Percentiles rank a stretch among this genome's conserved stretches.
phyloP scores from a whole-genome alignment of 345 rosid species.

The Ceriops decandra region DNA sequence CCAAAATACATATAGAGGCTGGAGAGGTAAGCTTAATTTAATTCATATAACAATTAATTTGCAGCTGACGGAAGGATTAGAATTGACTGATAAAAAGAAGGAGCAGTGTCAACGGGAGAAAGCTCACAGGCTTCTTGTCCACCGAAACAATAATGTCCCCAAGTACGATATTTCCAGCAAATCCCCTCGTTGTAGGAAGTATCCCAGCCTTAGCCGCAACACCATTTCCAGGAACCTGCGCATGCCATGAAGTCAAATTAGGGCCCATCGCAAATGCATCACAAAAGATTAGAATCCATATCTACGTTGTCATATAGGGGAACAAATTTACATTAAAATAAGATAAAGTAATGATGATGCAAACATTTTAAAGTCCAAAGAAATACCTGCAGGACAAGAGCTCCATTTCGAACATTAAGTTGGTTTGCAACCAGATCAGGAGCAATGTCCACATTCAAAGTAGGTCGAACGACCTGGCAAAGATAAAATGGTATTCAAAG shows the following conservation, averaged over 20 bases:
- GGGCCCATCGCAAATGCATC: constrained; percentile 5
- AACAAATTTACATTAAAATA: background rate
- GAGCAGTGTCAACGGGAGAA: constrained; percentile 7
- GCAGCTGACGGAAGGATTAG: background rate
- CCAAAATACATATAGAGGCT: no score
- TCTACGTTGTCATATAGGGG: no score
- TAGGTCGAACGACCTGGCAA: constrained; percentile 75
- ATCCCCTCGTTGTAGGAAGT: constrained; percentile 73
- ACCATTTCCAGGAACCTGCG: constrained; percentile 70
- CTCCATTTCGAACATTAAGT: constrained; percentile 87
- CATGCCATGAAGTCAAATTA: background rate
- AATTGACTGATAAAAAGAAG: background rate
- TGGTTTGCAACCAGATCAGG: constrained; percentile 84
- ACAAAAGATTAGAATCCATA: background rate
- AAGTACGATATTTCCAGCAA: constrained; percentile 77
- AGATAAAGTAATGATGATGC: background rate
- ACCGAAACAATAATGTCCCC: constrained; percentile 83
- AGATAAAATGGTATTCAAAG: constrained; percentile 9
- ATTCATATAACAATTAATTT: background rate
- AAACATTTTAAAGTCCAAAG: background rate
- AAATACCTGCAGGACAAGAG: constrained; percentile 74
- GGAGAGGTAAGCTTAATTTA: no score
- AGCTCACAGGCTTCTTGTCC: constrained; percentile 61
- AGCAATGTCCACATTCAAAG: constrained; percentile 78
- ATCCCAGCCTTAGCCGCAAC: constrained; percentile 73